Percentiles rank a stretch among this genome's conserved stretches.
These are phyloP conservation scores for Gaeumannomyces tritici DNA, from an alignment of 2,329 filamentous ascomycete genomes.

Conservation along the genomic window DNA sequence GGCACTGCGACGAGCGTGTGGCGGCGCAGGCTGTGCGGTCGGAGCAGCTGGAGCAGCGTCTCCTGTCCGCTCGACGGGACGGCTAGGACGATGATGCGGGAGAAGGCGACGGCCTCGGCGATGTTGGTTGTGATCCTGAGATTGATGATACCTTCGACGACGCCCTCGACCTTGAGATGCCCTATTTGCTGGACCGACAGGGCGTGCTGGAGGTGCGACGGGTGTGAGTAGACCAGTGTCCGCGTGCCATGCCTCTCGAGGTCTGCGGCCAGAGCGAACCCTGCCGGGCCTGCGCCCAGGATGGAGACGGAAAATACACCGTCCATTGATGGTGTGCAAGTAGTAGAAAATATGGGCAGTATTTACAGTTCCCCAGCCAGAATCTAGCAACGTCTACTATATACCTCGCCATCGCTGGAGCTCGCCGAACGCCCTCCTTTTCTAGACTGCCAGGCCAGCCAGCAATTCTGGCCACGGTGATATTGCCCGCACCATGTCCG, in stretches of 20 bases:
- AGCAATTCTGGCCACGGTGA: too few species aligned
- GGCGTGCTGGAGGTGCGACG: constrained; percentile 9
- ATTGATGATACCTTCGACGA: constrained; percentile 7
- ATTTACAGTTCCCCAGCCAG: too few species aligned
- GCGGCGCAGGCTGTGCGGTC: constrained; percentile 6
- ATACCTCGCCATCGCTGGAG: too few species aligned
- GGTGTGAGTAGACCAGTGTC: constrained; percentile 14
- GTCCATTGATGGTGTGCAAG: too few species aligned
- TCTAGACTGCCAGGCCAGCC: too few species aligned
- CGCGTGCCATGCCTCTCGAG: constrained; percentile 9
- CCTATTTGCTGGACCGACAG: background rate
- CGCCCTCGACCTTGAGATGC: constrained; percentile 6
- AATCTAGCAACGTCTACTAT: too few species aligned
- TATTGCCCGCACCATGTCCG: too few species aligned
- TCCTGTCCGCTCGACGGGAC: constrained; percentile 12
- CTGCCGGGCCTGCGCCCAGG: constrained; percentile 12
- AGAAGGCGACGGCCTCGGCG: constrained; percentile 12
- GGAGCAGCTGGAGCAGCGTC: constrained; percentile 8
- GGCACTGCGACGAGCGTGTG: constrained; percentile 15
- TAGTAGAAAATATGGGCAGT: too few species aligned
- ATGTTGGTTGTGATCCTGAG: constrained; percentile 12
- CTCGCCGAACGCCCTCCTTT: too few species aligned
- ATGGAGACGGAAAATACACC: constrained; percentile 6
- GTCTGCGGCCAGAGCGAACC: constrained; percentile 11
- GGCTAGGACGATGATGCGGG: constrained; percentile 13